Conservation (phyloP, 2,329 filamentous ascomycete genomes). For the Trichoderma sp. region DNA sequence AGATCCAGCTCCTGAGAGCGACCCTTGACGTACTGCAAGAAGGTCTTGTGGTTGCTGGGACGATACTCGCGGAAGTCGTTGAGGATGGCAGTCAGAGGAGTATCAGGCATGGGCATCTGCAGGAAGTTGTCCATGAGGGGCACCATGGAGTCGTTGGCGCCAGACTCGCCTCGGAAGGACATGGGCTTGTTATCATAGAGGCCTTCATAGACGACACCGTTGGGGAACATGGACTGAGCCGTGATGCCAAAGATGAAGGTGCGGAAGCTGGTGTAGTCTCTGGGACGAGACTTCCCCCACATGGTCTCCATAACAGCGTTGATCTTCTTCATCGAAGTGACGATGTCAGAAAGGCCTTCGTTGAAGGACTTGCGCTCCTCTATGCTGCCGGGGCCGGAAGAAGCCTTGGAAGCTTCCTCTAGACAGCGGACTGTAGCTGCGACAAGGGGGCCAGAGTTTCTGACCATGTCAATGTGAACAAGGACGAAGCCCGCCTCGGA, state of each 20-base stretch:
- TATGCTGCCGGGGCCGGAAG: slow-evolving; percentile 27
- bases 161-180: slow-evolving; percentile 86
- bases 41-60: slow-evolving; percentile 83
- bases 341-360: slow-evolving; percentile 58
- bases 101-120: slow-evolving; percentile 82
- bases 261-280: slow-evolving; percentile 82
- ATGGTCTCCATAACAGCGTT: slow-evolving; percentile 83
- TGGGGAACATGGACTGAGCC: slow-evolving; percentile 87
- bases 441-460: slow-evolving; percentile 75
- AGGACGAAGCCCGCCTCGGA: slow-evolving; percentile 96
- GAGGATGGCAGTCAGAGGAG: slow-evolving; percentile 83
- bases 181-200: slow-evolving; percentile 67
- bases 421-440: slow-evolving; percentile 68
- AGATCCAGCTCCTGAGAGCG: slow-evolving; percentile 50
- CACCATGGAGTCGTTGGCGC: slow-evolving; percentile 92
- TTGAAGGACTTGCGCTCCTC: slow-evolving; percentile 59
- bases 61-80: slow-evolving; percentile 86
- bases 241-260: slow-evolving; percentile 98
- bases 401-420: slow-evolving; percentile 42
- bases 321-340: slow-evolving; percentile 60
- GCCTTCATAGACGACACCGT: slow-evolving; percentile 87
- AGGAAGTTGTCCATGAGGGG: slow-evolving; percentile 86
- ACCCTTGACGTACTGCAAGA: slow-evolving; percentile 68
- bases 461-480: slow-evolving; percentile 94
- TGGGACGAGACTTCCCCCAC: slow-evolving; percentile 85